These are phyloP conservation scores for Ammopiptanthus mongolicus DNA, from an alignment of 306 rosid species.

Conservation along the genomic window DNA sequence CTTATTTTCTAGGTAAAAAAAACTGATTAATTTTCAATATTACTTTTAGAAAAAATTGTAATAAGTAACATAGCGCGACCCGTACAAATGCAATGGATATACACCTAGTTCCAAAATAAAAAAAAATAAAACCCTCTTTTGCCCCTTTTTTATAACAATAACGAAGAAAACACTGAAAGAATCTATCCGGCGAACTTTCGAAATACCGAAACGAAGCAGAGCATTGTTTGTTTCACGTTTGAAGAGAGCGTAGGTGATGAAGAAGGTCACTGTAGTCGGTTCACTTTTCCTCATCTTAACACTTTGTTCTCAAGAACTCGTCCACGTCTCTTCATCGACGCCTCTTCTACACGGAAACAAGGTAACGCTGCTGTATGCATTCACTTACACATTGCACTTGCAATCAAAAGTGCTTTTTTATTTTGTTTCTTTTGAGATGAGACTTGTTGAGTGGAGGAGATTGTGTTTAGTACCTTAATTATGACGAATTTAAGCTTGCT, in stretches of 20 bases:
- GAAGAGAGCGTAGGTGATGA: slow-evolving; percentile 34
- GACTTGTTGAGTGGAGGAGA: background rate
- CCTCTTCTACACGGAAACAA: slow-evolving; percentile 30
- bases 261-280: slow-evolving; percentile 28
- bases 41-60: too few relatives aligned
- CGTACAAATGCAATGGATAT: too few relatives aligned
- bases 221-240: too few relatives aligned
- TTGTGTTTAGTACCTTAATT: slow-evolving; percentile 10
- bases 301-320: slow-evolving; percentile 22
- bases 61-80: too few relatives aligned
- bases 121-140: too few relatives aligned
- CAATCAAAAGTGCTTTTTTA: background rate
- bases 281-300: slow-evolving; percentile 26
- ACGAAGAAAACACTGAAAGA: too few relatives aligned
- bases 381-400: background rate
- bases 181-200: too few relatives aligned
- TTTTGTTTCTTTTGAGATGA: background rate
- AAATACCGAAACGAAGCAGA: too few relatives aligned
- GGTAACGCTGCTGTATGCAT: slow-evolving; percentile 1
- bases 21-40: too few relatives aligned
- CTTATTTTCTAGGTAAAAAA: too few relatives aligned
- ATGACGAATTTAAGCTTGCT: background rate
- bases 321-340: slow-evolving; percentile 31
- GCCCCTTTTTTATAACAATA: too few relatives aligned
- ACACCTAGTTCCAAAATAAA: too few relatives aligned